These are phyloP conservation scores for Endogone sp. DNA, from an alignment of 192 early-diverging fungal genomes.

Conservation along the genomic window DNA sequence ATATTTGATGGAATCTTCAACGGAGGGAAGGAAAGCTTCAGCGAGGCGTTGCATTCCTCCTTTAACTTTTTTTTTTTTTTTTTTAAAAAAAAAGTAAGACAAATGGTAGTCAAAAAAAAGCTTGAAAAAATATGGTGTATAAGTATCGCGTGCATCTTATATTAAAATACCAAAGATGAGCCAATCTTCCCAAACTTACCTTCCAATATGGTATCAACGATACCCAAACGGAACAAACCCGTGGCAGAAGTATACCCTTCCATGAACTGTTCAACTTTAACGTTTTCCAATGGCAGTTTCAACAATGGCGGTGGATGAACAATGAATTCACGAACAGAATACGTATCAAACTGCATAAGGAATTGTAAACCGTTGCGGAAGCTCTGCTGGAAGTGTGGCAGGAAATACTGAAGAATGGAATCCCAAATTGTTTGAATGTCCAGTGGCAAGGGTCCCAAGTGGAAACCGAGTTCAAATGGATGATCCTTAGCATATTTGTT, in stretches of 20 bases:
- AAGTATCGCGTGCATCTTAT: not conserved
- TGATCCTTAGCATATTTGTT: not conserved
- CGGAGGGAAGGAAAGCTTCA: constrained; percentile 15
- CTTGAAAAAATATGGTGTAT: not conserved
- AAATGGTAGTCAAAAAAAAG: not conserved
- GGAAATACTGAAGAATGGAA: not conserved
- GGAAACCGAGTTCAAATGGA: not conserved
- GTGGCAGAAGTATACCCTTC: not conserved
- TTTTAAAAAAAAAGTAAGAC: not conserved
- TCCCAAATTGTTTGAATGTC: not conserved
- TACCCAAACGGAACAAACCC: not conserved
- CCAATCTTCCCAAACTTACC: not conserved
- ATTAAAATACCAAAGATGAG: not conserved
- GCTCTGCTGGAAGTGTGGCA: not conserved
- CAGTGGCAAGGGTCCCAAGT: not conserved
- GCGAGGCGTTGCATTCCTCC: constrained; percentile 26
- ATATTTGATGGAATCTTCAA: constrained; percentile 19
- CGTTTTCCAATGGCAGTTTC: not conserved
- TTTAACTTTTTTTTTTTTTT: constrained; percentile 9
- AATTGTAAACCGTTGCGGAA: not conserved
- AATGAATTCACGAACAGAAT: not conserved
- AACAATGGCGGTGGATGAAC: too few species aligned
- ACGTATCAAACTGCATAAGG: not conserved
- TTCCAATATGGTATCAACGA: not conserved
- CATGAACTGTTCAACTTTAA: not conserved